Base-by-base conservation (phyloP, 179 eudicot species). In the Amaranthus tricolor region DNA sequence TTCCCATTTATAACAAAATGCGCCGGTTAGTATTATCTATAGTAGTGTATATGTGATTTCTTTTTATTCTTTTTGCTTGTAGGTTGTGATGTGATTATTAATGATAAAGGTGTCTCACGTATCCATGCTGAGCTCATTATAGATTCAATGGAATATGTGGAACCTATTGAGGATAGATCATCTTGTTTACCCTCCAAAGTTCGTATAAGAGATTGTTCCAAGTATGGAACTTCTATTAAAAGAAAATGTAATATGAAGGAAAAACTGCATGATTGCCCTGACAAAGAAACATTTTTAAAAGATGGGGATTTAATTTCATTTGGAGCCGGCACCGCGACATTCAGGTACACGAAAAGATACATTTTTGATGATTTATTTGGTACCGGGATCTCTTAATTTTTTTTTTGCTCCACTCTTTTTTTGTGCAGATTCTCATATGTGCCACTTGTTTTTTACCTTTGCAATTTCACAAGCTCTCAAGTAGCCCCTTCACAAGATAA, bases 91-190 rank as follows among this genome's bases (percentile, higher is more conserved):
- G 83, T 95, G 60, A 93, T 83, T 47, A 79, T 89, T 53, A 95
- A 84, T 80, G 99, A 95, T 74, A 95, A 91, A 81, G 97, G 97
- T n/a, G 92, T 91, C 68, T 95, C 99, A 71, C 91, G 99, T 76
- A 67, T 95, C 66, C 99, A 95, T 84, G 92, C 97, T 13, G 98
- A 95, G 84, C 85, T 95, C 67, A 51, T 89, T 72, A 84, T 93
- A 70, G 97, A 91, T 80, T 86, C 72, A 66, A 84, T 93, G 97
- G 72, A 80, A 66, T 84, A 85, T 69, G 72, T 82, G 75, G 89
- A 85, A 74, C 70, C 74, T 70, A 15, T 53, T 47, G 80, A 67
- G 68, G 74, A 75, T 51, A 78, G 68, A 75, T 75, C 91, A 71
- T 84, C 88, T 60, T 70, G 62, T 45, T 44, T 69, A 31, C 72